phyloP scores from a whole-genome alignment of 1,284 basidiomycete genomes.

The Taiwanofungus camphoratus region DNA sequence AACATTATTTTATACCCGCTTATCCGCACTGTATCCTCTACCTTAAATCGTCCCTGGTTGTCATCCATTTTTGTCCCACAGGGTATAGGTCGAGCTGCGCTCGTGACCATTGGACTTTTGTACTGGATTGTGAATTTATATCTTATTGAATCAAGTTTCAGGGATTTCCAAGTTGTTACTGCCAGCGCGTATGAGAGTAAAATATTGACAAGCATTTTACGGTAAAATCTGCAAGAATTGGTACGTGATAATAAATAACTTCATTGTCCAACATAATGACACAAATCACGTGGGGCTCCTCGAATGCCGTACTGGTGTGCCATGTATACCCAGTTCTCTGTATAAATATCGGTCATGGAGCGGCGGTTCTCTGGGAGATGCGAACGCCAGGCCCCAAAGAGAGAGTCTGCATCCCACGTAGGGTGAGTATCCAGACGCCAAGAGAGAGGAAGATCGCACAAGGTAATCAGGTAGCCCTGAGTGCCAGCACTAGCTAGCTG shows the following conservation, averaged over 20 bases:
- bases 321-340: too few species aligned
- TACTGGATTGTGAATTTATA: slow-evolving; percentile 1
- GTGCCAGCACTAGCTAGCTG: too few species aligned
- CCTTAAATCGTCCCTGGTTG: slow-evolving; percentile 8
- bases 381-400: slow-evolving; percentile 2
- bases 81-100: background rate
- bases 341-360: background rate
- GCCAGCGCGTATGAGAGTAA: too few species aligned
- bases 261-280: background rate
- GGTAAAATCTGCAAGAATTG: too few species aligned
- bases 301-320: too few species aligned
- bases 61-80: background rate
- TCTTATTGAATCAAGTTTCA: background rate
- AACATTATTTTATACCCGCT: slow-evolving; percentile 17
- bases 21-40: slow-evolving; percentile 21
- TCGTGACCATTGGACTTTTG: slow-evolving; percentile 1
- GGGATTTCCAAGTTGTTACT: too few species aligned
- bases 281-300: background rate
- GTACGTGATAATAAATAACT: too few species aligned
- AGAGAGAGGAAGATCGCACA: background rate
- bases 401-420: background rate
- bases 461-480: background rate
- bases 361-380: background rate
- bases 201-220: too few species aligned
- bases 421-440: too few species aligned